Conservation (phyloP, 2,329 filamentous ascomycete genomes). For the Calonectria hongkongensis region DNA sequence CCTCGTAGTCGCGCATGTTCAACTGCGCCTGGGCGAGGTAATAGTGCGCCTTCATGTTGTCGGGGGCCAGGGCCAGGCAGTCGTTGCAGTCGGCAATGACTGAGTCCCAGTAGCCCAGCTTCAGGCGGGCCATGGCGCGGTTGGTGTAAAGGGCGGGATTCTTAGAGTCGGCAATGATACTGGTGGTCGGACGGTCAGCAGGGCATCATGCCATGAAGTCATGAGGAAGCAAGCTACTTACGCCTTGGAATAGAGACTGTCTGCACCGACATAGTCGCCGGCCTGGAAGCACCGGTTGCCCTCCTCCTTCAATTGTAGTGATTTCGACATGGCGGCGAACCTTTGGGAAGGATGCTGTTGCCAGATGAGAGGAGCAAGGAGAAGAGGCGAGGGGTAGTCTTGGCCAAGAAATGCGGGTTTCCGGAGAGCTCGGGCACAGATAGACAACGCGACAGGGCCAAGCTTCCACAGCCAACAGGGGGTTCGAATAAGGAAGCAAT, state of each 20-base stretch:
- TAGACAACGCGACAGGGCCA: slow-evolving; percentile 11
- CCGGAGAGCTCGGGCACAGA: slow-evolving; percentile 26
- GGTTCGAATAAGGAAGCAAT: not conserved
- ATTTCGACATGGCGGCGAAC: slow-evolving; percentile 57
- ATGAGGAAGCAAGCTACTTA: slow-evolving; percentile 60
- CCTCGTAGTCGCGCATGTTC: slow-evolving; percentile 77
- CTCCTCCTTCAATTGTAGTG: slow-evolving; percentile 70
- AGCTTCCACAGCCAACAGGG: not conserved
- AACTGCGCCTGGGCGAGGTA: slow-evolving; percentile 90
- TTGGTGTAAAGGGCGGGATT: slow-evolving; percentile 92
- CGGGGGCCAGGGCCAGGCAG: slow-evolving; percentile 80
- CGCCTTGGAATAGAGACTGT: slow-evolving; percentile 83
- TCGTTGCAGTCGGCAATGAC: slow-evolving; percentile 86
- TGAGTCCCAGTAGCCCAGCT: slow-evolving; percentile 82
- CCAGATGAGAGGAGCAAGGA: not conserved
- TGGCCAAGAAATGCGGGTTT: slow-evolving; percentile 7
- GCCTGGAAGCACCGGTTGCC: slow-evolving; percentile 80
- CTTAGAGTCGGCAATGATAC: slow-evolving; percentile 84
- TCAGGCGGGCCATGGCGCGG: slow-evolving; percentile 87
- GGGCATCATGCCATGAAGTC: slow-evolving; percentile 11
- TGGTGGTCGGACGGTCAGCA: slow-evolving; percentile 56
- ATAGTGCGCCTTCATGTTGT: slow-evolving; percentile 87
- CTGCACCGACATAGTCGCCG: slow-evolving; percentile 79
- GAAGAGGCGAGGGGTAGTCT: not conserved
- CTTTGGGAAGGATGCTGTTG: not conserved